phyloP scores from a whole-genome alignment of 2,329 filamentous ascomycete species.

The Phoma sp. region DNA sequence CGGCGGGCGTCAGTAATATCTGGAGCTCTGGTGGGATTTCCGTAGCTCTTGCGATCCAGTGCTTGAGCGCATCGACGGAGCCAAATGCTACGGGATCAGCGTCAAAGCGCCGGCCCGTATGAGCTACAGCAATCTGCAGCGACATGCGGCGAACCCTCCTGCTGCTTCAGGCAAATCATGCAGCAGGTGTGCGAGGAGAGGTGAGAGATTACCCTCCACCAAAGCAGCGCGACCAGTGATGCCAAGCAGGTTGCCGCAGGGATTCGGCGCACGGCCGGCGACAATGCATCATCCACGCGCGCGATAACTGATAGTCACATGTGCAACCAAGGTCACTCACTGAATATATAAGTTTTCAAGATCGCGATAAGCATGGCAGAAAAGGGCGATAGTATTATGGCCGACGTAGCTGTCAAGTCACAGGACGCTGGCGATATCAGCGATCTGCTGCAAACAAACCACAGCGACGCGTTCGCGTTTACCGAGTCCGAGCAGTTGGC shows the following conservation, averaged over 20 bases:
- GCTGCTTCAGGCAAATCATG: constrained; percentile 27
- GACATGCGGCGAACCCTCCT: constrained; percentile 69
- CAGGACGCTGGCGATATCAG: constrained; percentile 27
- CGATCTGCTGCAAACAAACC: constrained; percentile 54
- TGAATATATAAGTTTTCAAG: not conserved
- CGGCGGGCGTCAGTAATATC: constrained; percentile 84
- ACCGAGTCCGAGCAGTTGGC: constrained; percentile 71
- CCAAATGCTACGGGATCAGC: constrained; percentile 78
- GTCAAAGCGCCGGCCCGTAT: constrained; percentile 86
- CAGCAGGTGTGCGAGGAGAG: constrained; percentile 25
- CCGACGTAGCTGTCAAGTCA: constrained; percentile 21
- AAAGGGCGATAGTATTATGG: constrained; percentile 31
- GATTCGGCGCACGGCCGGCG: constrained; percentile 37
- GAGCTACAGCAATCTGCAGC: constrained; percentile 88
- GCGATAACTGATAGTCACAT: constrained; percentile 21
- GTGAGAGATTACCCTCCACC: constrained; percentile 16
- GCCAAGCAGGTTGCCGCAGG: constrained; percentile 39
- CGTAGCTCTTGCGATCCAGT: constrained; percentile 78
- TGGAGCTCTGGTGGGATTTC: constrained; percentile 79
- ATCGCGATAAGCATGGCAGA: constrained; percentile 30
- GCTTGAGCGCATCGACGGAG: constrained; percentile 83
- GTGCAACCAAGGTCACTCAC: constrained; percentile 3
- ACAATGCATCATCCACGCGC: constrained; percentile 27
- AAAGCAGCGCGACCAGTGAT: constrained; percentile 27
- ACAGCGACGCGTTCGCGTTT: constrained; percentile 62